Evolutionary conservation across 495 filamentous ascomycete species (phyloP).

Genomic region (Halenospora varia): DNA sequence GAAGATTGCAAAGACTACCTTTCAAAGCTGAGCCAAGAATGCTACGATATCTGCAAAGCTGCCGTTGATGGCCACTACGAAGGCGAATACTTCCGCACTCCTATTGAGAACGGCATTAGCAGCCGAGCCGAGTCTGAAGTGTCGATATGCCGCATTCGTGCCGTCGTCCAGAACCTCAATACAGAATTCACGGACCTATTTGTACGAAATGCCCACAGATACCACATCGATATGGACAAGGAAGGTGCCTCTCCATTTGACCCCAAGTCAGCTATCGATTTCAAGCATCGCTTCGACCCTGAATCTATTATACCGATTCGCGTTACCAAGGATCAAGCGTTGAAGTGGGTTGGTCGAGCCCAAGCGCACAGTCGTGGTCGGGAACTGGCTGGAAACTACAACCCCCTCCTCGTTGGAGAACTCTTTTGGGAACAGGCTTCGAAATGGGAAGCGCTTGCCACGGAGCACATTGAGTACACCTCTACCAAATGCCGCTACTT

Average conservation of each 20-base stretch:
- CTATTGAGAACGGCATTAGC: background rate
- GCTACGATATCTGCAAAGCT: background rate
- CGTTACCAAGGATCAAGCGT: background rate
- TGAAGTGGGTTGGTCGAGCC: slow-evolving; percentile 21
- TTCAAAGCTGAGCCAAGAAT: background rate
- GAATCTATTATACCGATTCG: background rate
- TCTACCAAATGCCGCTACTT: slow-evolving; percentile 22
- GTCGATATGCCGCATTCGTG: background rate
- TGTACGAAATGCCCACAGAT: no score
- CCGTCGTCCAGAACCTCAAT: background rate
- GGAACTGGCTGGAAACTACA: slow-evolving; percentile 42
- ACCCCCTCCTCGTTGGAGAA: slow-evolving; percentile 35
- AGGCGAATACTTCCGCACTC: background rate
- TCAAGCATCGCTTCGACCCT: background rate
- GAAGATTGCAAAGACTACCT: slow-evolving; percentile 17
- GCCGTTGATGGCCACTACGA: background rate
- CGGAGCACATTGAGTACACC: slow-evolving; percentile 20
- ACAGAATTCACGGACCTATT: no score
- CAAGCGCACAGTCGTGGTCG: slow-evolving; percentile 30
- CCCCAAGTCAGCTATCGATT: background rate
- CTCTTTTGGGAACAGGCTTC: slow-evolving; percentile 24
- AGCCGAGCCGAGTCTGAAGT: background rate
- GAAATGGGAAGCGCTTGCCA: slow-evolving; percentile 18
- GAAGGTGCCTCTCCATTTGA: background rate
- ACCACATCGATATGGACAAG: background rate